A percentile compares a stretch with the other conserved stretches of the same genome.
Conservation (phyloP, 2,329 filamentous ascomycete genomes). For the Westerdykella ornata region DNA sequence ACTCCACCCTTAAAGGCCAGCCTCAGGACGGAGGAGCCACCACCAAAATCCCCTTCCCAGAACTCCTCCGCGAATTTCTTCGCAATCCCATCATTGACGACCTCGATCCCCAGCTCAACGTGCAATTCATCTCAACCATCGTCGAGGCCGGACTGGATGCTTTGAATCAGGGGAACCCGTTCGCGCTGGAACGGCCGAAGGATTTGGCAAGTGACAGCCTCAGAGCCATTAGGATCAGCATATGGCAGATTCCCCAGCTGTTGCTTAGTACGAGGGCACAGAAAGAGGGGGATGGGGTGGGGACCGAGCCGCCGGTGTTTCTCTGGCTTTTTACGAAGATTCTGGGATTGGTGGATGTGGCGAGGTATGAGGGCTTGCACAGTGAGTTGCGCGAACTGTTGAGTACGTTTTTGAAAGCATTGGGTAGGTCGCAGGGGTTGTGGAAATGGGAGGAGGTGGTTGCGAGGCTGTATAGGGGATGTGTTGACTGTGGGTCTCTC, state of each 20-base stretch:
- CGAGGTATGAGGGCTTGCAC: slow-evolving; percentile 38
- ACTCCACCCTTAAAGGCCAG: slow-evolving; percentile 29
- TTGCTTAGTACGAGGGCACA: slow-evolving; percentile 38
- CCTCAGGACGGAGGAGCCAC: slow-evolving; percentile 56
- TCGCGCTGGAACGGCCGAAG: slow-evolving; percentile 53
- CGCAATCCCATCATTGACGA: slow-evolving; percentile 46
- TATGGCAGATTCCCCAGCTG: slow-evolving; percentile 68
- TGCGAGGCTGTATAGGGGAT: slow-evolving; percentile 36
- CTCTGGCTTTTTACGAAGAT: slow-evolving; percentile 51
- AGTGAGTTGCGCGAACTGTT: slow-evolving; percentile 34
- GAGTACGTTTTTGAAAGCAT: slow-evolving; percentile 30
- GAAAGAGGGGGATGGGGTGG: slow-evolving; percentile 27
- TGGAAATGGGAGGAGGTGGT: slow-evolving; percentile 33
- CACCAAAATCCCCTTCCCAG: slow-evolving; percentile 62
- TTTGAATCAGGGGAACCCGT: slow-evolving; percentile 61
- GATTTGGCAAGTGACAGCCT: slow-evolving; percentile 65
- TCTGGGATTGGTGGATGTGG: slow-evolving; percentile 42
- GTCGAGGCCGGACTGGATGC: slow-evolving; percentile 69
- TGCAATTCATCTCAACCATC: slow-evolving; percentile 79
- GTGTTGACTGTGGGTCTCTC: slow-evolving; percentile 35
- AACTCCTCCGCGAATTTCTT: slow-evolving; percentile 61
- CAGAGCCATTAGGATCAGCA: slow-evolving; percentile 66
- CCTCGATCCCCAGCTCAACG: slow-evolving; percentile 68
- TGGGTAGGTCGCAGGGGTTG: slow-evolving; percentile 30
- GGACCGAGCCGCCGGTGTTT: slow-evolving; percentile 42